Evolutionary conservation across 805 yeast species (phyloP), one percentile per base, ranked within the genome.

Genomic region (Candida sithepensis): DNA sequence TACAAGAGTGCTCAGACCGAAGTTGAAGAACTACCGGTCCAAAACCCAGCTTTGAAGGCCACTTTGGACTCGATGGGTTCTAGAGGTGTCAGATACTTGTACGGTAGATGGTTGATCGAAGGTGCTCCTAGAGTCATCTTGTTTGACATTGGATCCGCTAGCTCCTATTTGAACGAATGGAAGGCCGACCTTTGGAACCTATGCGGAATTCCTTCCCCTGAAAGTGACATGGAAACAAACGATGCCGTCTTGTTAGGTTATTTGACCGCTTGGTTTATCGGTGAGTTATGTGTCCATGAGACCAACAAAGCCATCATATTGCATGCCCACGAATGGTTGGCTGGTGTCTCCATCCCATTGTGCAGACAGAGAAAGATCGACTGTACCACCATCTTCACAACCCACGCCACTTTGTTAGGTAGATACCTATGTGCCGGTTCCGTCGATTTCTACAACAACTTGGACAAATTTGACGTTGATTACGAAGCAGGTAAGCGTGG

Each of bases 401-500:
- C 99, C 20, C 99, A 92, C 68, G 99, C 99, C 3, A 92, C 99
- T 10, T 73, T 92, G 53, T 76, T 94, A 55, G 99, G 99, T 38
- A 81, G 99, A 57, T 92, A 92, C 65, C 70, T 92, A 52, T 92
- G 98, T 74, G 98, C 98, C 6, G 98, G 98, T 26, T 84, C 91
- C 36, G 95, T 90, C 39, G 99, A 92, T 67, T 94, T 92, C 64
- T 92, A 92, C 74, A 92, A 92, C 71, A 90, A 91, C 64, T 75
- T 92, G 61, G 85, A 85, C 48, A 66, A 66, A 52, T 91, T 94
- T 63, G 98, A 92, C 60, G 98, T 92, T 43, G 99, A 92, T 67
- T 90, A 92, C 30, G 99, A 92, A 69, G 98, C 98, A 12, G 99
- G 99, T 19, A 91, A 89, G 69, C 77, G 98, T 57, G 99, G 99